Evolutionary conservation across 345 rosid species (phyloP), one percentile per base, ranked within the genome.

Genomic region (Syzygium jambos): DNA sequence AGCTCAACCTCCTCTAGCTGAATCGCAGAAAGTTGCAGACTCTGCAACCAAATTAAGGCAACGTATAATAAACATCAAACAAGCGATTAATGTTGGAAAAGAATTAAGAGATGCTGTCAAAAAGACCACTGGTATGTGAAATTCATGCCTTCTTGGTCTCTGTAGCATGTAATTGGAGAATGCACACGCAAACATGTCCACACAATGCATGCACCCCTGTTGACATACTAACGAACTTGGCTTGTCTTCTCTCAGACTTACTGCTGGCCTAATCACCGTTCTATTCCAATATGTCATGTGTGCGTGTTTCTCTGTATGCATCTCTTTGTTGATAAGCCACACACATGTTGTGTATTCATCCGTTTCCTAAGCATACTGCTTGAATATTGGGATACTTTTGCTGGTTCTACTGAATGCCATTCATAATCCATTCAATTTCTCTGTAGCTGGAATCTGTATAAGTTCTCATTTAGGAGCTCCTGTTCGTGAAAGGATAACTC

Each of bases 81-180:
- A 68, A 34, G 80, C 13, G 22, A 68, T 68, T 27, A 27, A 30
- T 19, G 29, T 25, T 7, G 85, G 30, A 63, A 49, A 73, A 85
- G 86, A 84, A 80, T 46, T 84, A 73, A 89, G 86, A 29, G 84
- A 77, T 86, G 86, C 86, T 55, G 27, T 87, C 85, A 73, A 87
- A 55, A 61, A 51, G 53, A 87, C 80, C 57, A 51, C 86, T 87
- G 93, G 92, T 92, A 89, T 34, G 85, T 25, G 84, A 61, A 80
- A 73, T 73, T 73, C 2, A 22, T 73, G 49, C 80, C 4, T 38
- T 19, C 80, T 9, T 19, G 80, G 80, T 73, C 49, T 38, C 14
- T 38, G 25, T 73, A 73, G 80, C 49, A 19, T 73, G 80, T 73
- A 34, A 19, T 73, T 73, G 49, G 80, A 73, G 49, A 19, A 73